Evolutionary conservation across 495 filamentous ascomycete species (phyloP), one percentile per base, ranked within the genome.

Genomic region (Aspergillus homomorphus): DNA sequence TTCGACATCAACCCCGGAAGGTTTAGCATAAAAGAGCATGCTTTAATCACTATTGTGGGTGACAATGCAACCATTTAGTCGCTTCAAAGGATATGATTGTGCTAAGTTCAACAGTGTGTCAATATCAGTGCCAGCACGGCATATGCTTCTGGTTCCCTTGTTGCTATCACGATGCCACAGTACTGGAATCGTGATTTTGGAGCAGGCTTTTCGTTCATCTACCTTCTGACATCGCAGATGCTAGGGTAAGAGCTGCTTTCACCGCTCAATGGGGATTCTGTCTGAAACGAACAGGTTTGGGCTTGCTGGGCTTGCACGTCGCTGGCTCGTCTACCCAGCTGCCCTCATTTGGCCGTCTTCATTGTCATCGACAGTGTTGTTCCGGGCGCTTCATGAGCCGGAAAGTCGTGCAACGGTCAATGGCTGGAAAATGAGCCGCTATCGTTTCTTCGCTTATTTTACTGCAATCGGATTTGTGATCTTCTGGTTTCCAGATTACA

Each of bases 401-500:
- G 59, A 75, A 19, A 63, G 53, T 26, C 65, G 81, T 30, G 75
- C 73, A 0, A 73, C 76, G 0, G 70, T 81, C 12, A 72, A 83
- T 46, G 82, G 82, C 15, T 82, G 82, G 22, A 77, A 64, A 14
- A 82, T 85, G 61, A 79, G 78, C 5, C 73, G 82, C 50, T 85
- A 84, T 54, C 69, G 76, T 49, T 85, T 82, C 74, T 85, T 86
- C 56, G 69, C 62, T 18, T 61, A 82, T 23, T 58, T 83, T 22
- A 81, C 79, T 4, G 22, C 69, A 2, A 68, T 63, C 23, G 70
- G 76, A 3, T 82, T 80, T 59, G 61, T 83, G 73, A 80, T 65
- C 65, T 94, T 91, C 69, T 92, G 91, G 69, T 73, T 92, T 6
- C 90, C 90, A 1, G 90, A 89, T 4, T 80, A 92, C 8, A 73